Conservation (phyloP, 164 flowering plant species). For the Umbilicus rupestris region DNA sequence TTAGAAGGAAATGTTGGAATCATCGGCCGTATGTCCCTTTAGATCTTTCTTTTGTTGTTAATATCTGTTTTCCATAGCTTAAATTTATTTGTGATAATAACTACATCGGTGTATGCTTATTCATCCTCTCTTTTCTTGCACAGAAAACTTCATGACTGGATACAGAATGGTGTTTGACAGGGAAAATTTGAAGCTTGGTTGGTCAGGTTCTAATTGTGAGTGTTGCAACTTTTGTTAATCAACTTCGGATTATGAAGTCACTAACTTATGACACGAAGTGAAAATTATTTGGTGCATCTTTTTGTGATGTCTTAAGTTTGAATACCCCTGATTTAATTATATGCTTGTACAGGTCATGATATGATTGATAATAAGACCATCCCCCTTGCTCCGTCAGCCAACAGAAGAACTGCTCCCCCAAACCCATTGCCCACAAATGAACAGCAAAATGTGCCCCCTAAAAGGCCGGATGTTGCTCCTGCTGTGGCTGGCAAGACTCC, state of each 20-base stretch:
- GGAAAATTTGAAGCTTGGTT: slow-evolving; percentile 63
- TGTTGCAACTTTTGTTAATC: slow-evolving; percentile 5
- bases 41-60: not conserved
- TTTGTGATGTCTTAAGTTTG: not conserved
- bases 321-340: not conserved
- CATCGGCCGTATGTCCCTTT: slow-evolving; percentile 63
- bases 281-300: not conserved
- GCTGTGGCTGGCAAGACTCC: slow-evolving; percentile 75
- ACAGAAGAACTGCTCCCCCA: slow-evolving; percentile 37
- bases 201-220: slow-evolving; percentile 89
- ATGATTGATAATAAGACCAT: slow-evolving; percentile 18
- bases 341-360: slow-evolving; percentile 46
- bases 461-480: slow-evolving; percentile 56
- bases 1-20: slow-evolving; percentile 42
- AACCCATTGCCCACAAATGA: slow-evolving; percentile 71
- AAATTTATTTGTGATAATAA: not conserved
- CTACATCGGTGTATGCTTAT: not conserved
- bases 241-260: not conserved
- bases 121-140: slow-evolving; percentile 13
- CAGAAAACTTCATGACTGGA: slow-evolving; percentile 90
- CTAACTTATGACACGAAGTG: not conserved
- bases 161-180: slow-evolving; percentile 83
- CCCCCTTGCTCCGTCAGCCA: slow-evolving; percentile 31
- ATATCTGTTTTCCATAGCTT: not conserved
- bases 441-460: slow-evolving; percentile 44